Conservation (phyloP, 2,329 filamentous ascomycete species). For the Alternaria sp. region DNA sequence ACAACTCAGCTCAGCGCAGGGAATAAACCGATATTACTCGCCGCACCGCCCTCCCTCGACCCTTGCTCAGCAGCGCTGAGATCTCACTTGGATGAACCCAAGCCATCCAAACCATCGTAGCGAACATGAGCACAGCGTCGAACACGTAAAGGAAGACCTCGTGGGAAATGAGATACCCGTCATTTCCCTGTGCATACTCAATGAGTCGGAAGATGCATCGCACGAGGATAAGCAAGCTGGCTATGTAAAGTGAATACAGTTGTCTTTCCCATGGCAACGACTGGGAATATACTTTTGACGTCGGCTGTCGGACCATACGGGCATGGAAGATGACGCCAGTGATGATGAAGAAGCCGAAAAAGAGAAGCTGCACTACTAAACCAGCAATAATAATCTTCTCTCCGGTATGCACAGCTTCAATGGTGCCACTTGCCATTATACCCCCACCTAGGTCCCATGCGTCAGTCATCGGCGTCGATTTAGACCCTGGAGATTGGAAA, state of each 20-base stretch:
- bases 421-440: slow-evolving; percentile 44
- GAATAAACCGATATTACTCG: slow-evolving; percentile 8
- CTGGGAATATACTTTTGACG: not conserved
- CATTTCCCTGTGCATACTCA: slow-evolving; percentile 58
- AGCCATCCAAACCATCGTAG: slow-evolving; percentile 45
- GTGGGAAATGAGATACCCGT: slow-evolving; percentile 54
- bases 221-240: slow-evolving; percentile 58
- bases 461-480: slow-evolving; percentile 1
- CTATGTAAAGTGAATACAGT: slow-evolving; percentile 55
- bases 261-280: slow-evolving; percentile 43
- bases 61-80: not conserved
- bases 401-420: slow-evolving; percentile 41
- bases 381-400: slow-evolving; percentile 57
- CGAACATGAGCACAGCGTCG: slow-evolving; percentile 56
- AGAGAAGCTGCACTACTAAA: slow-evolving; percentile 57
- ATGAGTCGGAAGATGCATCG: slow-evolving; percentile 59
- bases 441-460: slow-evolving; percentile 40
- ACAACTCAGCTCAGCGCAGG: not conserved
- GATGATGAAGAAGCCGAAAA: slow-evolving; percentile 59
- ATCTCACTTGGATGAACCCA: slow-evolving; percentile 7
- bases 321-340: slow-evolving; percentile 24
- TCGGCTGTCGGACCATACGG: not conserved
- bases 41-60: slow-evolving; percentile 8
- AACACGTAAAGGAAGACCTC: slow-evolving; percentile 58
- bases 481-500: slow-evolving; percentile 27